Evolutionary conservation across 495 filamentous ascomycete genomes (phyloP).

Genomic region (Elaphomyces granulatus): DNA sequence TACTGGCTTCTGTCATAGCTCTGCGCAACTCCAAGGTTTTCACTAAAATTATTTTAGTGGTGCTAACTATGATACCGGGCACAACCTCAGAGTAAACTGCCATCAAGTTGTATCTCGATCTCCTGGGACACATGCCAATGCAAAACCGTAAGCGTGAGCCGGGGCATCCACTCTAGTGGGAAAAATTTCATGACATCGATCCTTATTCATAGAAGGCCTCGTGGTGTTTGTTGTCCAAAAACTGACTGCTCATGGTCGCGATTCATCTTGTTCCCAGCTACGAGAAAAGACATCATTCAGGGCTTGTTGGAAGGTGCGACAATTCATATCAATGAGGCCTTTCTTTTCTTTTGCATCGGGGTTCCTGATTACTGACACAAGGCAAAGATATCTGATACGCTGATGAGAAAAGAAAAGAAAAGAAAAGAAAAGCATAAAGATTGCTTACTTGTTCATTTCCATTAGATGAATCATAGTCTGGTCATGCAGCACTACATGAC

Average conservation of each 20-base stretch:
- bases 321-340: conserved; percentile 46
- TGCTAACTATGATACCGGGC: too few species aligned
- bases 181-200: too few species aligned
- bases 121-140: too few species aligned
- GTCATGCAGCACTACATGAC: conserved; percentile 60
- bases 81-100: too few species aligned
- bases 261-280: conserved; percentile 25
- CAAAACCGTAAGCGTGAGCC: too few species aligned
- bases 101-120: too few species aligned
- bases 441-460: conserved; percentile 73
- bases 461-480: conserved; percentile 74
- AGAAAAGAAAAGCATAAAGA: background rate
- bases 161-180: too few species aligned
- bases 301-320: conserved; percentile 44
- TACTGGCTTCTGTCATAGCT: too few species aligned
- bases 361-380: conserved; percentile 65
- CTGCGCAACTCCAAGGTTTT: too few species aligned
- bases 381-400: conserved; percentile 40
- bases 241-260: background rate
- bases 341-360: conserved; percentile 40
- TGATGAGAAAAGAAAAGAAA: conserved; percentile 1
- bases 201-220: too few species aligned
- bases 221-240: too few species aligned
- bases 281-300: conserved; percentile 42
- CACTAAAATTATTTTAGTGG: too few species aligned